These are phyloP conservation scores for Thelephora terrestris DNA, from an alignment of 1,284 basidiomycete species.

Conservation along the genomic window DNA sequence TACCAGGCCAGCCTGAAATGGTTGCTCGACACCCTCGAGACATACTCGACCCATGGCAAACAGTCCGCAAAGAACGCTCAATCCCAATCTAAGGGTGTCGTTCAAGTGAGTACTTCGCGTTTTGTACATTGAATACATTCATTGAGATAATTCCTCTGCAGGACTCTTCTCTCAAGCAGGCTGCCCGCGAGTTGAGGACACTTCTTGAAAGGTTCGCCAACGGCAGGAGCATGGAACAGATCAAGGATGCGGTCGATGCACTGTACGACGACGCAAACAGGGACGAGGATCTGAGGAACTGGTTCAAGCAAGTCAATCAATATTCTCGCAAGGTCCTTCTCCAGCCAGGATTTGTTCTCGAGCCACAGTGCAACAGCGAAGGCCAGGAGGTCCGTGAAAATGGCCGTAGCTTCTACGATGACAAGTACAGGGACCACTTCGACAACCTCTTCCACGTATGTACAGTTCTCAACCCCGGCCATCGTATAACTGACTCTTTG, in stretches of 20 bases:
- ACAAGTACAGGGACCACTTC: slow-evolving; percentile 80
- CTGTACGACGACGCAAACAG: slow-evolving; percentile 70
- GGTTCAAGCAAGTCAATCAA: slow-evolving; percentile 63
- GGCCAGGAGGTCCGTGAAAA: slow-evolving; percentile 53
- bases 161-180: slow-evolving; percentile 46
- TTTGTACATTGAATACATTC: background rate
- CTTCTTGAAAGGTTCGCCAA: slow-evolving; percentile 92
- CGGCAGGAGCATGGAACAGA: slow-evolving; percentile 51
- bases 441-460: slow-evolving; percentile 60
- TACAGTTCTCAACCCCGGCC: too few species aligned
- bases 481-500: background rate
- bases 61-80: slow-evolving; percentile 28
- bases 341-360: slow-evolving; percentile 83
- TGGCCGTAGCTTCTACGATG: slow-evolving; percentile 74
- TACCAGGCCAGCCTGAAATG: slow-evolving; percentile 79
- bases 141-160: background rate
- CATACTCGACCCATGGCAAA: slow-evolving; percentile 63
- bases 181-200: slow-evolving; percentile 59
- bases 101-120: background rate
- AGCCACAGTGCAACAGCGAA: slow-evolving; percentile 61
- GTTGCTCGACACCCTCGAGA: slow-evolving; percentile 63
- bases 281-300: slow-evolving; percentile 69
- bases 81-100: slow-evolving; percentile 19
- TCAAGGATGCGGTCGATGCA: slow-evolving; percentile 65
- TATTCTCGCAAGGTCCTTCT: slow-evolving; percentile 71